Conservation (phyloP, 495 filamentous ascomycete genomes). For the Penicillium bialowiezense region DNA sequence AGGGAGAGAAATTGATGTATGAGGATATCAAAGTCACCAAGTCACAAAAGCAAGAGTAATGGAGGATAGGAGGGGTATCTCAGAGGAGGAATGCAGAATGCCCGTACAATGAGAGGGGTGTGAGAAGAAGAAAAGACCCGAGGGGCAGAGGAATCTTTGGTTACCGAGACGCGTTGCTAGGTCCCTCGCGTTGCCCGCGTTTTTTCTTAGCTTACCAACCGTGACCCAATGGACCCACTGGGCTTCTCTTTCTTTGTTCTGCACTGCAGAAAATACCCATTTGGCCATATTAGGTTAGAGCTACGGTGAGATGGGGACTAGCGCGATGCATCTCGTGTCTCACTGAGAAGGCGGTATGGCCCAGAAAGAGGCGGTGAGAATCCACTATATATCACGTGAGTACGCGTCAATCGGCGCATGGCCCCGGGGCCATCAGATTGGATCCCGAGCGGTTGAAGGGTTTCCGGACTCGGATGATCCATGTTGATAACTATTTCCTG, state of each 20-base stretch:
- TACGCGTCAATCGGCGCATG: conserved; percentile 12
- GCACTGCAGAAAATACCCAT: neutral
- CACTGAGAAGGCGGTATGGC: neutral
- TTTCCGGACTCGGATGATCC: conserved; percentile 26
- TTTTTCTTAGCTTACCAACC: conserved; percentile 11
- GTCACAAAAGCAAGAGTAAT: conserved; percentile 4
- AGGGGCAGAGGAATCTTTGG: conserved; percentile 23
- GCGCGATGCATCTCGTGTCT: neutral
- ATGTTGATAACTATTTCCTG: neutral
- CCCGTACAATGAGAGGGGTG: conserved; percentile 11
- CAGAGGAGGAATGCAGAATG: conserved; percentile 8
- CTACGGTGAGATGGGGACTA: neutral
- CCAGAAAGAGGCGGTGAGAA: neutral
- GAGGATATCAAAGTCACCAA: conserved; percentile 12
- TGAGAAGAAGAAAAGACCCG: conserved; percentile 15
- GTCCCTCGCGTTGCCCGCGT: conserved; percentile 10
- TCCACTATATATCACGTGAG: conserved; percentile 19
- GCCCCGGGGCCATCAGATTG: conserved; percentile 15
- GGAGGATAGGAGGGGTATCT: neutral
- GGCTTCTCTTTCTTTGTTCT: neutral
- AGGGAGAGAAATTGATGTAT: conserved; percentile 12
- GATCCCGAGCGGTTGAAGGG: conserved; percentile 8
- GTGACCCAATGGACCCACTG: conserved; percentile 1
- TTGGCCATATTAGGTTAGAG: neutral
- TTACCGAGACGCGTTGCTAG: conserved; percentile 10